Evolutionary conservation across 352 stramenopile genomes (phyloP).

Genomic region (Phytophthora pistaciae): DNA sequence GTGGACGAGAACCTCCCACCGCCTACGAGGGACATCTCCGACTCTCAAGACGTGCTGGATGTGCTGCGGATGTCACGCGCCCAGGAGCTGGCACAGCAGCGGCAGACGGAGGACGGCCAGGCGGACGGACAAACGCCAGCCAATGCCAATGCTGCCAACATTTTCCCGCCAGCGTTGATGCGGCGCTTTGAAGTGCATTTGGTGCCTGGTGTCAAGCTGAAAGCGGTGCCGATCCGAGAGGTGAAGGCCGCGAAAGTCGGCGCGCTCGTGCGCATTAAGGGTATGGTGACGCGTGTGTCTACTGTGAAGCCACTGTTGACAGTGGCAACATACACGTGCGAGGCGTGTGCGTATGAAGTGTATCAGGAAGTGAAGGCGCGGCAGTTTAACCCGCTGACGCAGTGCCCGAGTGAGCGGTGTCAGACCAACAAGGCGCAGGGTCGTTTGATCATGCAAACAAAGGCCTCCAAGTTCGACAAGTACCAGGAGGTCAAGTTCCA

Average conservation of each 20-base stretch:
- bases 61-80: slow-evolving; percentile 82
- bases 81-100: slow-evolving; percentile 71
- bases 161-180: slow-evolving; percentile 95
- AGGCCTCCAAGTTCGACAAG: slow-evolving; percentile 98
- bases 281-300: slow-evolving; percentile 98
- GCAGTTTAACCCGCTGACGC: slow-evolving; percentile 95
- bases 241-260: slow-evolving; percentile 96
- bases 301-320: slow-evolving; percentile 98
- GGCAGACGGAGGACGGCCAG: slow-evolving; percentile 43
- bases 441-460: slow-evolving; percentile 95
- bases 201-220: slow-evolving; percentile 87
- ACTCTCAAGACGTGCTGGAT: slow-evolving; percentile 88
- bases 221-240: slow-evolving; percentile 93
- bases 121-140: slow-evolving; percentile 32
- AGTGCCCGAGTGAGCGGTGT: slow-evolving; percentile 93
- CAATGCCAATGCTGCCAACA: slow-evolving; percentile 50
- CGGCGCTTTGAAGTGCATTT: slow-evolving; percentile 89
- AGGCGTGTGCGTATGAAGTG: slow-evolving; percentile 96
- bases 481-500: slow-evolving; percentile 99
- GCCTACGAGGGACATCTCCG: slow-evolving; percentile 81
- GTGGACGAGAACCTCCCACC: slow-evolving; percentile 89
- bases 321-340: slow-evolving; percentile 98
- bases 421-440: slow-evolving; percentile 82
- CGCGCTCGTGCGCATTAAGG: slow-evolving; percentile 95
- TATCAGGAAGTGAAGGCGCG: slow-evolving; percentile 96